A percentile compares a stretch with the other conserved stretches of the same genome.
phyloP scores from a whole-genome alignment of 2,329 filamentous ascomycete species.

The Colletotrichum incanum region DNA sequence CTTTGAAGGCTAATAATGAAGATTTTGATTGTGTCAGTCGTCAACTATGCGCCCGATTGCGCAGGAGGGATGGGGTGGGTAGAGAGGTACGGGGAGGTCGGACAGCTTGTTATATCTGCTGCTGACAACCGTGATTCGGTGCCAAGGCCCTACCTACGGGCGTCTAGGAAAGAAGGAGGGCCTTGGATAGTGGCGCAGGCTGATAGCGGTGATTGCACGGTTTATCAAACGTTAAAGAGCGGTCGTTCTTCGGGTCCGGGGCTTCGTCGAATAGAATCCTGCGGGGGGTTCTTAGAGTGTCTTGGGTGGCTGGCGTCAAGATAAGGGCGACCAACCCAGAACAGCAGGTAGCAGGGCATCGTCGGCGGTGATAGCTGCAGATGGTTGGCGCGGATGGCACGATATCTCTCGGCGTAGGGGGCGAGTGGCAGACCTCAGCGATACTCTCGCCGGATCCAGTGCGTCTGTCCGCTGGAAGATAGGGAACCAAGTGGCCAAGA shows the following conservation, averaged over 20 bases:
- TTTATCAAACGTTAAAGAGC: background rate
- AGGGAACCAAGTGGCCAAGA: slow-evolving; percentile 3
- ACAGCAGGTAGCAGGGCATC: slow-evolving; percentile 19
- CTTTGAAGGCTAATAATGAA: background rate
- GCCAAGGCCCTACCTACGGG: background rate
- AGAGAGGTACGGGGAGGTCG: too few species aligned
- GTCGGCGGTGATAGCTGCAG: background rate
- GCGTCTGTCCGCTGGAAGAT: background rate
- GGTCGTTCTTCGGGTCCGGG: slow-evolving; percentile 13
- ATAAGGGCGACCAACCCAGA: slow-evolving; percentile 27
- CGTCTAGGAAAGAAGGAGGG: background rate
- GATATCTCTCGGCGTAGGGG: slow-evolving; percentile 20
- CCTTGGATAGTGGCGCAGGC: background rate
- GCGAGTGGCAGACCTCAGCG: background rate
- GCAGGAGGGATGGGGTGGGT: background rate
- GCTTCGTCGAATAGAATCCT: slow-evolving; percentile 11
- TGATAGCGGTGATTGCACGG: slow-evolving; percentile 10
- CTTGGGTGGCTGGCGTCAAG: slow-evolving; percentile 6
- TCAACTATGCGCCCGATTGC: too few species aligned
- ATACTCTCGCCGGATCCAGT: background rate
- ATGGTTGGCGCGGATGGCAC: slow-evolving; percentile 12
- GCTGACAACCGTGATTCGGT: background rate
- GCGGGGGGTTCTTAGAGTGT: background rate
- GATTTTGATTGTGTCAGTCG: too few species aligned
- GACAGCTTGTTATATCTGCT: background rate